Percentiles rank a stretch among this genome's conserved stretches.
phyloP scores from a whole-genome alignment of 1,139 yeast species.

The Taphrina sp. region DNA sequence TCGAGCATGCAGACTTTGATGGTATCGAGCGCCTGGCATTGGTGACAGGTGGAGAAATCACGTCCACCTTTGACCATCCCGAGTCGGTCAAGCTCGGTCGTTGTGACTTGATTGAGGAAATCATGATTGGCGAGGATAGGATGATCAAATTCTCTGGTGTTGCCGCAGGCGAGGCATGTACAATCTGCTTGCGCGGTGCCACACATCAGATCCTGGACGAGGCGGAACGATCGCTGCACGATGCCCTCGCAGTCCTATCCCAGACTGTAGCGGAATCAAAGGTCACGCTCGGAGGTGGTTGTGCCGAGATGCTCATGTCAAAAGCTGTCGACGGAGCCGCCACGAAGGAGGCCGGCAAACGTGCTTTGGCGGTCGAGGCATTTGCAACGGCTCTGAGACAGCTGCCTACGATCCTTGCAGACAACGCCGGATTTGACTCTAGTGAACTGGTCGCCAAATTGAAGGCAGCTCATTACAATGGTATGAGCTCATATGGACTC shows the following conservation, averaged over 20 bases:
- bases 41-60: slow-evolving; percentile 98
- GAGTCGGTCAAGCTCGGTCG: slow-evolving; percentile 80
- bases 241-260: slow-evolving; percentile 89
- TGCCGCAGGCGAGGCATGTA: slow-evolving; percentile 94
- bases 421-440: slow-evolving; percentile 95
- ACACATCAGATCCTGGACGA: slow-evolving; percentile 95
- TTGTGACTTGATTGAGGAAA: slow-evolving; percentile 87
- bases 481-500: slow-evolving; percentile 86
- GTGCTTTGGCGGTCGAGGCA: slow-evolving; percentile 89
- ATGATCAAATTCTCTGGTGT: slow-evolving; percentile 89
- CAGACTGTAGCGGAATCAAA: slow-evolving; percentile 95
- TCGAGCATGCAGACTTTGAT: slow-evolving; percentile 98
- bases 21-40: slow-evolving; percentile 95
- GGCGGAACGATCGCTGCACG: slow-evolving; percentile 96
- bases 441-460: slow-evolving; percentile 87
- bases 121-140: slow-evolving; percentile 83
- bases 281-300: slow-evolving; percentile 96
- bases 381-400: slow-evolving; percentile 93
- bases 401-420: slow-evolving; percentile 91
- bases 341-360: slow-evolving; percentile 89
- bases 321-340: slow-evolving; percentile 96
- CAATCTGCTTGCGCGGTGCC: slow-evolving; percentile 89
- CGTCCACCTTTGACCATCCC: slow-evolving; percentile 91
- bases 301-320: slow-evolving; percentile 97
- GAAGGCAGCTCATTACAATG: slow-evolving; percentile 89